Evolutionary conservation across 1,284 basidiomycete species (phyloP).

Genomic region (Megacollybia platyphylla): DNA sequence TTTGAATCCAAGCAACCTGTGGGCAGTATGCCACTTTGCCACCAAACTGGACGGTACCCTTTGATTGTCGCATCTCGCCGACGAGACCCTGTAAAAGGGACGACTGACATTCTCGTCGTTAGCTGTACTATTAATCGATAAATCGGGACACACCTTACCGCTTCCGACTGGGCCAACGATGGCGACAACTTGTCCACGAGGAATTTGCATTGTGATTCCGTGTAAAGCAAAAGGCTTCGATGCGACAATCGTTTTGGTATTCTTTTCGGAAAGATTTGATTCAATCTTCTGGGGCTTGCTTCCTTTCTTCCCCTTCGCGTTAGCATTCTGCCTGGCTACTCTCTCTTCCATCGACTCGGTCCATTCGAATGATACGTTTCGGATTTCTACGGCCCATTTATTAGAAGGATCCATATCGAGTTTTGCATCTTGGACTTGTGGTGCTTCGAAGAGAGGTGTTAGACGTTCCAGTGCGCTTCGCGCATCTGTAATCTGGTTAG

Average conservation of each 20-base stretch:
- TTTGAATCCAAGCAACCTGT: constrained; percentile 78
- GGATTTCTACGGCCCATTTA: constrained; percentile 35
- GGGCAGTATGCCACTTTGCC: constrained; percentile 66
- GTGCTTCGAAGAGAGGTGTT: constrained; percentile 44
- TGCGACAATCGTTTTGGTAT: constrained; percentile 5
- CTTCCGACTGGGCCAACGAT: constrained; percentile 58
- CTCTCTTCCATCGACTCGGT: constrained; percentile 20
- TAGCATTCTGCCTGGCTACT: constrained; percentile 12
- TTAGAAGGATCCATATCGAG: constrained; percentile 31
- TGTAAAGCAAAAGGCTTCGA: constrained; percentile 29
- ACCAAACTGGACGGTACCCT: constrained; percentile 45
- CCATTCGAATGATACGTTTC: constrained; percentile 55
- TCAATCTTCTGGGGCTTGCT: neutral
- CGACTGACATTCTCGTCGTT: constrained; percentile 22
- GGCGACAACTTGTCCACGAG: constrained; percentile 47
- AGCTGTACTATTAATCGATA: neutral
- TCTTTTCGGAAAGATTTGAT: neutral
- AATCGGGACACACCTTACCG: constrained; percentile 24
- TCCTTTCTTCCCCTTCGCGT: constrained; percentile 1
- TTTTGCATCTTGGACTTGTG: constrained; percentile 29
- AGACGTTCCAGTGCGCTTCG: constrained; percentile 47
- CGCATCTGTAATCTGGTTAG: constrained; percentile 26
- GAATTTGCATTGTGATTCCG: constrained; percentile 40
- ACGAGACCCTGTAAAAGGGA: constrained; percentile 60
- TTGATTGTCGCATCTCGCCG: constrained; percentile 56